Evolutionary conservation across 129 eudicot species (phyloP).

Genomic region (Escallonia rubra): DNA sequence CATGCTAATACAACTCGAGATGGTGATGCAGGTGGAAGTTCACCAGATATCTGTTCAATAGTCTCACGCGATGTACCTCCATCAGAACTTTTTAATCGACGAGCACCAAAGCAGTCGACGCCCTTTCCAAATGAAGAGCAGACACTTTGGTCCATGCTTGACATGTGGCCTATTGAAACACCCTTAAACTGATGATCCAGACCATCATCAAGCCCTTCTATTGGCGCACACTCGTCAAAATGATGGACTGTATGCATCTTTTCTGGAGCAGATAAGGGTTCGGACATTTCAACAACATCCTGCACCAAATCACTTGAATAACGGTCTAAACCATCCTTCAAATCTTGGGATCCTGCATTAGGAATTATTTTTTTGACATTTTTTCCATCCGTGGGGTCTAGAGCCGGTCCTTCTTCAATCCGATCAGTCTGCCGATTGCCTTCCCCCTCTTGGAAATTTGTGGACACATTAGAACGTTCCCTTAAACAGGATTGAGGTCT

Average conservation of each 20-base stretch:
- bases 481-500: conserved; percentile 14
- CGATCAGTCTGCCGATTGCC: not conserved
- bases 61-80: conserved; percentile 10
- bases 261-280: conserved; percentile 19
- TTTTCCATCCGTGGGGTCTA: conserved; percentile 8
- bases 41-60: not conserved
- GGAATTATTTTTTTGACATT: not conserved
- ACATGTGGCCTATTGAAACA: conserved; percentile 5
- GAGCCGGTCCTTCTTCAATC: conserved; percentile 6
- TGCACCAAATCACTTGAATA: conserved; percentile 15
- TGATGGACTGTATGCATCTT: conserved; percentile 11
- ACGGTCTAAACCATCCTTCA: conserved; percentile 15
- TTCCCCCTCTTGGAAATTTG: conserved; percentile 10
- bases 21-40: conserved; percentile 10
- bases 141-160: conserved; percentile 16
- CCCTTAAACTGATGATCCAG: conserved; percentile 11
- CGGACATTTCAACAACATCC: conserved; percentile 15
- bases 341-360: conserved; percentile 1
- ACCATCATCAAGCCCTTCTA: conserved; percentile 10
- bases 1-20: conserved; percentile 7
- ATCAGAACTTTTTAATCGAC: not conserved
- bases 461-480: conserved; percentile 17
- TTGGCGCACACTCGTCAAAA: conserved; percentile 1
- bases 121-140: conserved; percentile 6
- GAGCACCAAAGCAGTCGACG: conserved; percentile 1